These are phyloP conservation scores for Fusarium pseudograminearum DNA, from an alignment of 2,329 filamentous ascomycete genomes.

Conservation along the genomic window DNA sequence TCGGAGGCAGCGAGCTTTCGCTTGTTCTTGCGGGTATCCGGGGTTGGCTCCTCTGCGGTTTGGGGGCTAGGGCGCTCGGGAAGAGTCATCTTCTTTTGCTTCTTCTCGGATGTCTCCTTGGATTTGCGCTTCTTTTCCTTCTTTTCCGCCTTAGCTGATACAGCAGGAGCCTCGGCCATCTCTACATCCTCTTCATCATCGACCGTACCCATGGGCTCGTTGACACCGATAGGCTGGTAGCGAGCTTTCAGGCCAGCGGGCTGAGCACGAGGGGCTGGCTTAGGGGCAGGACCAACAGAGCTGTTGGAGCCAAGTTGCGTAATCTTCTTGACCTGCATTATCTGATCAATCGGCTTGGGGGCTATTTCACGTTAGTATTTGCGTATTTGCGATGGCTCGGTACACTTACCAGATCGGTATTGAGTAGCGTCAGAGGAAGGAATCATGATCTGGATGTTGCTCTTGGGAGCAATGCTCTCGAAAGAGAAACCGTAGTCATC, in stretches of 20 bases:
- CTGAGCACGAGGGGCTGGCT: slow-evolving; percentile 70
- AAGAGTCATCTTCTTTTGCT: slow-evolving; percentile 46
- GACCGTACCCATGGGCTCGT: slow-evolving; percentile 52
- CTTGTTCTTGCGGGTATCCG: slow-evolving; percentile 52
- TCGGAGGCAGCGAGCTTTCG: slow-evolving; percentile 54
- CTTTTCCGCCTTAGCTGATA: slow-evolving; percentile 45
- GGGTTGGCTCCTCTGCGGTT: slow-evolving; percentile 35
- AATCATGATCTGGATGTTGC: slow-evolving; percentile 70
- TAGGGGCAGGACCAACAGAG: slow-evolving; percentile 59
- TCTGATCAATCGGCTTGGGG: slow-evolving; percentile 64
- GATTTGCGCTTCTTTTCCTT: slow-evolving; percentile 52
- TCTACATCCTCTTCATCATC: slow-evolving; percentile 62
- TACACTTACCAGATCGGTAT: slow-evolving; percentile 65
- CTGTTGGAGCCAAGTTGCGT: slow-evolving; percentile 64
- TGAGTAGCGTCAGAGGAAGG: slow-evolving; percentile 66
- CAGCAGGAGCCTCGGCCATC: slow-evolving; percentile 57
- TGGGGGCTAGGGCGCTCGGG: slow-evolving; percentile 25
- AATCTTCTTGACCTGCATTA: slow-evolving; percentile 74
- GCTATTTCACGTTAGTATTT: slow-evolving; percentile 41
- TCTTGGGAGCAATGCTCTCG: slow-evolving; percentile 63
- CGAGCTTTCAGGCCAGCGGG: slow-evolving; percentile 75
- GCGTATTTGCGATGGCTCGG: background rate
- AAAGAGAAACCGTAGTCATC: slow-evolving; percentile 71
- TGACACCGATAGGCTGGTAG: slow-evolving; percentile 73
- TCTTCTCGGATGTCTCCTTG: slow-evolving; percentile 48